phyloP scores from a whole-genome alignment of 2,329 filamentous ascomycete genomes.

The Gaeumannomyces tritici region DNA sequence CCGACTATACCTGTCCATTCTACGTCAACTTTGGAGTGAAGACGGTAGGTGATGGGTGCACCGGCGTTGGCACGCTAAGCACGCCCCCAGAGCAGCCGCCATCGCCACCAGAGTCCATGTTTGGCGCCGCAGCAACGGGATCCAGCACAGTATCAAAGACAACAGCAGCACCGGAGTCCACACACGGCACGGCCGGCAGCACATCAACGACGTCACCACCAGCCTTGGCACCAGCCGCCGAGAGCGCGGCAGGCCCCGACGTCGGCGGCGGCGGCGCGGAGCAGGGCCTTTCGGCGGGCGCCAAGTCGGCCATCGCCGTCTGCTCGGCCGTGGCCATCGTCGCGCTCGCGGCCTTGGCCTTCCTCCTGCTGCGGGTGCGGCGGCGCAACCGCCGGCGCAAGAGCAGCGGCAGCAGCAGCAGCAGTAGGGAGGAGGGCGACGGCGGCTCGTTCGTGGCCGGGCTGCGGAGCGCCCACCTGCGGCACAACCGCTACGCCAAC shows the following conservation, averaged over 20 bases:
- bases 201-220: background rate
- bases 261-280: background rate
- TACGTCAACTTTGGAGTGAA: conserved; percentile 1
- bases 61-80: background rate
- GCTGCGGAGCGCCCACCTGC: conserved; percentile 13
- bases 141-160: background rate
- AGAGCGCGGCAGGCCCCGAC: background rate
- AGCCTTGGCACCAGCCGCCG: background rate
- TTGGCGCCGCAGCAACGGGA: conserved; percentile 1
- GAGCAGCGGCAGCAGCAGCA: background rate
- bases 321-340: conserved; percentile 28
- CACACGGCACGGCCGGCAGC: background rate
- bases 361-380: conserved; percentile 24
- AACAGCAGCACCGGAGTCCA: background rate
- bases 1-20: conserved; percentile 16
- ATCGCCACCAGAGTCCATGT: background rate
- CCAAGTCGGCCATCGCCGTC: conserved; percentile 35
- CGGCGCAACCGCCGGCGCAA: conserved; percentile 9
- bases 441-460: conserved; percentile 6
- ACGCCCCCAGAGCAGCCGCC: background rate
- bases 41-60: background rate
- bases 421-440: background rate
- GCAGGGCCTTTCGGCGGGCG: conserved; percentile 22
- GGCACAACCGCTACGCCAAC: conserved; percentile 13
- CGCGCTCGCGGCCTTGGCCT: conserved; percentile 23